phyloP scores from a whole-genome alignment of 345 rosid species.

The Eucalyptus cloeziana region DNA sequence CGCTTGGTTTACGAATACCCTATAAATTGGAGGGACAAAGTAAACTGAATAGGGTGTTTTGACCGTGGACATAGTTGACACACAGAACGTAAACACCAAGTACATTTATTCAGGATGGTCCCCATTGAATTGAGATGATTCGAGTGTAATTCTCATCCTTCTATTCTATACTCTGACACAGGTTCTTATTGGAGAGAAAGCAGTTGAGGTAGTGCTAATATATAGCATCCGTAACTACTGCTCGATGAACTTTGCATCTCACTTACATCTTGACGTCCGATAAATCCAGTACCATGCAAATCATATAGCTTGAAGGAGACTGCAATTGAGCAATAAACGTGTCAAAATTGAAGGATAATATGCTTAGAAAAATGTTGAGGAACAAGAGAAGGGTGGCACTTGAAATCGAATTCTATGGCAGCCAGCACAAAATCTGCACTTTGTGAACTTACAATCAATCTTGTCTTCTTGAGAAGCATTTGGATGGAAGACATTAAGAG shows the following conservation, averaged over 20 bases:
- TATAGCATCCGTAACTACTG: background rate
- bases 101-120: background rate
- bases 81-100: background rate
- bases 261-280: slow-evolving; percentile 91
- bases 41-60: background rate
- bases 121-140: background rate
- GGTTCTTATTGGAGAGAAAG: background rate
- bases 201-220: background rate
- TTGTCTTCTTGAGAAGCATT: slow-evolving; percentile 73
- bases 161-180: background rate
- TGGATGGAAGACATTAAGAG: slow-evolving; percentile 89
- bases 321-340: slow-evolving; percentile 20
- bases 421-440: background rate
- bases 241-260: background rate
- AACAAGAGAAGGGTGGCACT: background rate
- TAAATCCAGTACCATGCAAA: slow-evolving; percentile 79
- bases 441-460: slow-evolving; percentile 63
- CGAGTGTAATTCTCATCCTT: background rate
- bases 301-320: slow-evolving; percentile 95
- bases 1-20: background rate
- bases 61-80: background rate
- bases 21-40: background rate
- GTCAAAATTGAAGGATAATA: background rate
- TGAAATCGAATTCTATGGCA: background rate
- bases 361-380: background rate